phyloP scores from a whole-genome alignment of 2,329 filamentous ascomycete genomes.

The Sporothrix curviconia region DNA sequence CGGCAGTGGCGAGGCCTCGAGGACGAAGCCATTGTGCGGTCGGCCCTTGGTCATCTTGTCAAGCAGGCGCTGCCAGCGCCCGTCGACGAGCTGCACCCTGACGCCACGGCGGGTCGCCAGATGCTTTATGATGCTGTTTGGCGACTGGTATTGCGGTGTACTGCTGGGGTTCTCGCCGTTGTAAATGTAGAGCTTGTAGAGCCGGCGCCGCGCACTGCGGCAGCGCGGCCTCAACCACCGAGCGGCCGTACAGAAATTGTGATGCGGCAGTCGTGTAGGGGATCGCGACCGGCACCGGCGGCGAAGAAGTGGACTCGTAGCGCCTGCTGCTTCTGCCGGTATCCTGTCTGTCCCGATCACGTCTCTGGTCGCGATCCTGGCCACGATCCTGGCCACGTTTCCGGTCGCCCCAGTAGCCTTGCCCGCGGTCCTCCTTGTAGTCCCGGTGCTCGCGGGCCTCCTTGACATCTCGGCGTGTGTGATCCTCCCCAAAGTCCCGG shows the following conservation, averaged over 20 bases:
- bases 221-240: slow-evolving; percentile 70
- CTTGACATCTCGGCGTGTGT: background rate
- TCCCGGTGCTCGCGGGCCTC: background rate
- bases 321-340: too few species aligned
- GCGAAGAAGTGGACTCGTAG: too few species aligned
- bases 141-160: slow-evolving; percentile 22
- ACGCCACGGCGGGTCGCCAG: slow-evolving; percentile 46
- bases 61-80: slow-evolving; percentile 60
- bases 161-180: slow-evolving; percentile 49
- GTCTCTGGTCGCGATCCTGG: background rate
- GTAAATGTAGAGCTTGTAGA: slow-evolving; percentile 81
- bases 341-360: too few species aligned
- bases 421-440: background rate
- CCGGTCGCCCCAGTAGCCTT: too few species aligned
- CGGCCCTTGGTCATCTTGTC: slow-evolving; percentile 77
- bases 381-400: too few species aligned
- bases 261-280: slow-evolving; percentile 76
- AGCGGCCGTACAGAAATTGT: slow-evolving; percentile 82
- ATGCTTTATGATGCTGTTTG: slow-evolving; percentile 39
- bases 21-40: slow-evolving; percentile 82
- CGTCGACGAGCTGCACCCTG: slow-evolving; percentile 50
- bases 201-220: slow-evolving; percentile 56
- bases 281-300: slow-evolving; percentile 21
- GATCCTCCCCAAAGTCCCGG: too few species aligned
- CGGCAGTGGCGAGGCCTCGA: slow-evolving; percentile 81